phyloP scores from a whole-genome alignment of 2,329 filamentous ascomycete species.

The Biscogniauxia mediterranea region DNA sequence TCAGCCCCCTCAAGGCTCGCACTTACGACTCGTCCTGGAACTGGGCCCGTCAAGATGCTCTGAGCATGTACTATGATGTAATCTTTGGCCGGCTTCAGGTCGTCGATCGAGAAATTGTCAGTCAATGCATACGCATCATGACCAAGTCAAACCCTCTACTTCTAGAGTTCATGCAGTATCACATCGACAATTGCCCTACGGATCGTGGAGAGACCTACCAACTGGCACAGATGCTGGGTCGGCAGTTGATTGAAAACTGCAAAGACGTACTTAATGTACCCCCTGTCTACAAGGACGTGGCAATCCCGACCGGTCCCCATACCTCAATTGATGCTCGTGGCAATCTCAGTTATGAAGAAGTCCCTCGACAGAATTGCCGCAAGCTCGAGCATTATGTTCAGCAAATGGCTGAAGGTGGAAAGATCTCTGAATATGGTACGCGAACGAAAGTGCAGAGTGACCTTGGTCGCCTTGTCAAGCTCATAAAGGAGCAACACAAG shows the following conservation, averaged over 20 bases:
- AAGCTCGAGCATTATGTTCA: slow-evolving; percentile 98
- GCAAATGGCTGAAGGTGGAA: slow-evolving; percentile 97
- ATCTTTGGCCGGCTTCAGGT: slow-evolving; percentile 93
- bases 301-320: slow-evolving; percentile 84
- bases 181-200: slow-evolving; percentile 97
- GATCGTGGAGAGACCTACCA: slow-evolving; percentile 97
- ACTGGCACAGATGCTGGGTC: slow-evolving; percentile 91
- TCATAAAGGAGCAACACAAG: slow-evolving; percentile 98
- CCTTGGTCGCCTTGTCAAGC: slow-evolving; percentile 90
- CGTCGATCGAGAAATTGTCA: slow-evolving; percentile 96
- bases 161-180: slow-evolving; percentile 99
- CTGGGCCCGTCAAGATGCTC: slow-evolving; percentile 95
- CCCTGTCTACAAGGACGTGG: slow-evolving; percentile 95
- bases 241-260: slow-evolving; percentile 96
- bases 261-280: slow-evolving; percentile 81
- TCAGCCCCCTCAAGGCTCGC: slow-evolving; percentile 89
- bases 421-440: slow-evolving; percentile 98
- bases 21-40: slow-evolving; percentile 99
- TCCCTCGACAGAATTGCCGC: slow-evolving; percentile 81
- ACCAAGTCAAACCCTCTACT: slow-evolving; percentile 95
- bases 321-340: slow-evolving; percentile 91
- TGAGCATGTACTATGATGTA: slow-evolving; percentile 99
- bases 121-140: slow-evolving; percentile 98
- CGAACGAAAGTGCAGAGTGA: slow-evolving; percentile 97
- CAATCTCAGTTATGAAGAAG: slow-evolving; percentile 89